A percentile compares a stretch with the other conserved stretches of the same genome.
These are phyloP conservation scores for Fragilaria crotonensis DNA, from an alignment of 108 stramenopile genomes.

Conservation along the genomic window DNA sequence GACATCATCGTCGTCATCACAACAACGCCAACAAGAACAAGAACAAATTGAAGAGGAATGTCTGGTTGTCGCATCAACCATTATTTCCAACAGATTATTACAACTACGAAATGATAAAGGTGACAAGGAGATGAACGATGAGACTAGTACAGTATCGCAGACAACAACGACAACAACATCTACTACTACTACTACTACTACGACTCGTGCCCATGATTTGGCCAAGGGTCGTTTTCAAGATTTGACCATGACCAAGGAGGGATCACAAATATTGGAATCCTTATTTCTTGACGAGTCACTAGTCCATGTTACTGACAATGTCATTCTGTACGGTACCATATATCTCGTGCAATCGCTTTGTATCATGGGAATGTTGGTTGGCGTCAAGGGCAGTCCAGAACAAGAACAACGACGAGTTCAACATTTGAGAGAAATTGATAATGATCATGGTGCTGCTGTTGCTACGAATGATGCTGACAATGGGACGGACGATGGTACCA, in stretches of 20 bases:
- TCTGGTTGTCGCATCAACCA: background rate
- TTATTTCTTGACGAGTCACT: constrained; percentile 21
- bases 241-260: constrained; percentile 29
- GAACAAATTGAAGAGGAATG: background rate
- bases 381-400: constrained; percentile 48
- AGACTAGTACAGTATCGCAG: background rate
- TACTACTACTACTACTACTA: background rate
- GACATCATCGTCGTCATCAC: no score
- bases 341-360: constrained; percentile 53
- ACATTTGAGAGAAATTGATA: constrained; percentile 26
- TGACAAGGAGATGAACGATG: no score
- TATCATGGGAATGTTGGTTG: constrained; percentile 51
- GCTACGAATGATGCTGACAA: constrained; percentile 27
- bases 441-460: background rate
- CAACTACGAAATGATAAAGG: no score
- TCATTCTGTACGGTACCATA: constrained; percentile 42
- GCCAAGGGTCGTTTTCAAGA: constrained; percentile 37
- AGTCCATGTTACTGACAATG: background rate
- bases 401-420: constrained; percentile 32
- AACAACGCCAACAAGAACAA: no score
- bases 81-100: background rate
- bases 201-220: background rate
- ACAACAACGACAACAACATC: background rate
- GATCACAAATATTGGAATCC: constrained; percentile 31
- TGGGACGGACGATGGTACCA: background rate